Evolutionary conservation across 495 filamentous ascomycete genomes (phyloP), one percentile per base, ranked within the genome.

Genomic region (Penicillium canescens): DNA sequence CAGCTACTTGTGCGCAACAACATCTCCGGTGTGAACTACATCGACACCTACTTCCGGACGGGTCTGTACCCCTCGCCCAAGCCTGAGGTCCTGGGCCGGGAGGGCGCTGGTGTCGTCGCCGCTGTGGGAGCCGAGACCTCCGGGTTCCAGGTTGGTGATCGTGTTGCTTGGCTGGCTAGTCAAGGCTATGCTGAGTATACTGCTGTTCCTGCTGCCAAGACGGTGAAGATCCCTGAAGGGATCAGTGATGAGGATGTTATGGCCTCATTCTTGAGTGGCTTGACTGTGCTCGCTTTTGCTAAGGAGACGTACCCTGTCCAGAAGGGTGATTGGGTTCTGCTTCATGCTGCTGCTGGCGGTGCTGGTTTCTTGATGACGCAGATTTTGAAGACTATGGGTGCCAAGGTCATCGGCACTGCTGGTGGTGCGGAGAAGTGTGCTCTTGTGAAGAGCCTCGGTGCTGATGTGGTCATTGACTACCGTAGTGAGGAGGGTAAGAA

Each of bases 271-370:
- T 69, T 97, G 38, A 94, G 96, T 61, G 94, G 90, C 4, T 67
- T 98, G 44, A 98, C 94, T 1, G 93, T 94, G 2, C 73, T 96
- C 24, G 86, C 91, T 0, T 74, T 97, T 36, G 83, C 88, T 10
- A 85, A 88, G 61, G 94, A 96, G 68, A 81, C 87, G 11, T 82
- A 92, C 54, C 65, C 74, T 1, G 88, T 96, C 24, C 74, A 89
- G 61, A 80, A 77, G 65, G 90, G 86, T 1, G 90, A 96, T 52
- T 95, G 86, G 85, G 80, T 94, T 7, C 82, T 98, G 1, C 81
- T 98, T 31, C 91, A 96, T 58, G 93, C 94, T 0, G 94, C 94
- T 0, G 92, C 92, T 8, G 94, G 94, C 38, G 94, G 94, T 4
- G 89, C 91, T 1, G 94, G 93, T 0, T 76, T 86, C 38, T 83